A percentile compares a stretch with the other conserved stretches of the same genome.
phyloP scores from a whole-genome alignment of 2,329 filamentous ascomycete genomes.

The Chalaropsis thielavioides region DNA sequence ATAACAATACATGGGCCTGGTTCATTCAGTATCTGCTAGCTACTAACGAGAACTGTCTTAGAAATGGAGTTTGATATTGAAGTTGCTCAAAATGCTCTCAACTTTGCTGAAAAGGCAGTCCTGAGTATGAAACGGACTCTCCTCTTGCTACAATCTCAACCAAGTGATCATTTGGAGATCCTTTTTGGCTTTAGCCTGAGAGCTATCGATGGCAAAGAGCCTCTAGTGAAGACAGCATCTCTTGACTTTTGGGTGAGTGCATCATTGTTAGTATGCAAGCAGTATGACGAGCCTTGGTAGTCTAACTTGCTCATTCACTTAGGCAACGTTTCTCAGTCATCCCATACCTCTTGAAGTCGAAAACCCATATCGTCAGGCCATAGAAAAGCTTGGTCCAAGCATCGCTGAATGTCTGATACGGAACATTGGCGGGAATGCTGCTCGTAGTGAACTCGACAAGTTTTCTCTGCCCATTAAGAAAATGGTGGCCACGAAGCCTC shows the following conservation, averaged over 20 bases:
- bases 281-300: background rate
- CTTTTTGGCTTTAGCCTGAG: constrained; percentile 59
- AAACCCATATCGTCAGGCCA: constrained; percentile 33
- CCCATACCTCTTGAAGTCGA: constrained; percentile 30
- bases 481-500: constrained; percentile 41
- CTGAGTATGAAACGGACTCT: constrained; percentile 36
- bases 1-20: background rate
- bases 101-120: constrained; percentile 53
- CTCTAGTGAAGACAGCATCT: constrained; percentile 59
- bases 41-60: constrained; percentile 24
- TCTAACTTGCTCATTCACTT: constrained; percentile 6
- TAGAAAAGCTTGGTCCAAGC: constrained; percentile 45
- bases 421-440: constrained; percentile 54
- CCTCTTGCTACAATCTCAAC: constrained; percentile 45
- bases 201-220: constrained; percentile 55
- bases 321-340: constrained; percentile 40
- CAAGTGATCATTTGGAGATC: constrained; percentile 43
- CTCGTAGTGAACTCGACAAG: constrained; percentile 57
- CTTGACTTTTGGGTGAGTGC: constrained; percentile 58
- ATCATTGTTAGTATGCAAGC: background rate
- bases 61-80: constrained; percentile 57
- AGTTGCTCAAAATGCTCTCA: constrained; percentile 57
- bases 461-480: constrained; percentile 58
- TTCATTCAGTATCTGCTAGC: background rate
- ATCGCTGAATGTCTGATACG: constrained; percentile 45